Evolutionary conservation across 1,284 basidiomycete species (phyloP).

Genomic region (Rhodofomes roseus): DNA sequence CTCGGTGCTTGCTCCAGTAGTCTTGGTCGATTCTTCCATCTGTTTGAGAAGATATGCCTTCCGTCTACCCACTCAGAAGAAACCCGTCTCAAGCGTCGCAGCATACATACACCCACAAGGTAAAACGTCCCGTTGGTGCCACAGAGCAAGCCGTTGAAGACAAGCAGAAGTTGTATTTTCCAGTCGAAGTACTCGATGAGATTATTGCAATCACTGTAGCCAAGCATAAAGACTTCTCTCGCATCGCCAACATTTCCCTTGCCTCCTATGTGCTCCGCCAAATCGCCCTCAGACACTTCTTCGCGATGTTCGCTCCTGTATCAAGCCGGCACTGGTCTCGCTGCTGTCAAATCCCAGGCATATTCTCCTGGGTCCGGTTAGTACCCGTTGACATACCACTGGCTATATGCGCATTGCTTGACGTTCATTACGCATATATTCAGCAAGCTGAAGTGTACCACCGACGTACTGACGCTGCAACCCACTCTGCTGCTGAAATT

Average conservation of each 20-base stretch:
- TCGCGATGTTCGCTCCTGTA: slow-evolving; percentile 27
- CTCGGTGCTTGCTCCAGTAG: too few species aligned
- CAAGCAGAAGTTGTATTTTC: slow-evolving; percentile 18
- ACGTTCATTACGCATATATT: slow-evolving; percentile 24
- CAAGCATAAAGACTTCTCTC: slow-evolving; percentile 23
- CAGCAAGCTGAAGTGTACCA: slow-evolving; percentile 13
- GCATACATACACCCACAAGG: too few species aligned
- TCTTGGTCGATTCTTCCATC: too few species aligned
- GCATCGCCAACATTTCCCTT: slow-evolving; percentile 35
- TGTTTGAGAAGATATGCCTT: too few species aligned
- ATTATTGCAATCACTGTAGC: slow-evolving; percentile 33
- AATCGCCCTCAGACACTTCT: slow-evolving; percentile 39
- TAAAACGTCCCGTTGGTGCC: too few species aligned
- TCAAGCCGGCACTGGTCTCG: slow-evolving; percentile 26
- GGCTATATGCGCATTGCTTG: slow-evolving; percentile 1
- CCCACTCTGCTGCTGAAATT: slow-evolving; percentile 15
- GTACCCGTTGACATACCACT: slow-evolving; percentile 4
- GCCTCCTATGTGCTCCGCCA: slow-evolving; percentile 40
- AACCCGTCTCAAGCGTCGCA: too few species aligned
- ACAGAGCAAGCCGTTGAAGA: not conserved
- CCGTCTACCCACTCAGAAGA: too few species aligned
- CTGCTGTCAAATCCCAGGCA: slow-evolving; percentile 17
- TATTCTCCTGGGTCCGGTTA: slow-evolving; percentile 26
- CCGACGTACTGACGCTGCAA: slow-evolving; percentile 15
- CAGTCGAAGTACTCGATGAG: slow-evolving; percentile 40